These are phyloP conservation scores for Aspergillus quadrilineatus DNA, from an alignment of 2,329 filamentous ascomycete genomes.

Conservation along the genomic window DNA sequence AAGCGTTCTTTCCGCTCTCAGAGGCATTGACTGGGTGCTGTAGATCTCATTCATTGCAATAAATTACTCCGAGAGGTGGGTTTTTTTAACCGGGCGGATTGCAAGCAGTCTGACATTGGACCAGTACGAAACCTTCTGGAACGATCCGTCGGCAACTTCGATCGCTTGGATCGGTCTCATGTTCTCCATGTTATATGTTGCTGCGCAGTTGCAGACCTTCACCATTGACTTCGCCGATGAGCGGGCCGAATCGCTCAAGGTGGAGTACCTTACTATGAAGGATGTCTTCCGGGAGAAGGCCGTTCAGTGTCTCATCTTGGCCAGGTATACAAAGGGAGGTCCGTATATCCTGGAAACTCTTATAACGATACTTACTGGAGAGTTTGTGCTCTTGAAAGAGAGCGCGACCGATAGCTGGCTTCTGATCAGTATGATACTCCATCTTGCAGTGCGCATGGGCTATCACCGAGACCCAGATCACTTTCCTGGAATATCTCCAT, in stretches of 20 bases:
- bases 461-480: neutral
- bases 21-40: neutral
- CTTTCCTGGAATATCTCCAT: neutral
- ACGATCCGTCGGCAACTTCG: neutral
- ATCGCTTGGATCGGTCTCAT: neutral
- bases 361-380: neutral
- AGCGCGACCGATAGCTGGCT: neutral
- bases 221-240: neutral
- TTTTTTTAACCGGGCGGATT: neutral
- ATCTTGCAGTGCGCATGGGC: neutral
- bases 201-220: neutral
- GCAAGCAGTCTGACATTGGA: neutral
- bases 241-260: neutral
- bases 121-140: slow-evolving; percentile 1
- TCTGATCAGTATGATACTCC: neutral
- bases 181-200: slow-evolving; percentile 1
- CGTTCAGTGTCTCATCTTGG: neutral
- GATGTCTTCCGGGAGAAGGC: slow-evolving; percentile 1
- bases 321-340: neutral
- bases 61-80: slow-evolving; percentile 3
- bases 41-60: slow-evolving; percentile 3
- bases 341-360: neutral
- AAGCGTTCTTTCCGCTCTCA: neutral
- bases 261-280: neutral
- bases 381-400: neutral